phyloP scores from a whole-genome alignment of 495 filamentous ascomycete genomes.

The Annulohypoxylon maeteangense region DNA sequence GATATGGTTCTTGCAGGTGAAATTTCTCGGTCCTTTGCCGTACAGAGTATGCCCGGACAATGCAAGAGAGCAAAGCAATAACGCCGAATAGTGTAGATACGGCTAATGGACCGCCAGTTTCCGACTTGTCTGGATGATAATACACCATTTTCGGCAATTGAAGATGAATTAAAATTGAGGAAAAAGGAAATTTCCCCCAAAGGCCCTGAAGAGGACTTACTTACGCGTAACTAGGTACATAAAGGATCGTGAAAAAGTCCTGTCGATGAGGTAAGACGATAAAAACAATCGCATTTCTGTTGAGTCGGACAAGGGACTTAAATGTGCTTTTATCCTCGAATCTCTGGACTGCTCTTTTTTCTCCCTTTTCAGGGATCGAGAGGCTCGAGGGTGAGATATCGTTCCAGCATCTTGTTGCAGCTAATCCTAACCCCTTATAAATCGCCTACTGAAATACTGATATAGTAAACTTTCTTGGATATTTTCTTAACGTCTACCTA shows the following conservation, averaged over 20 bases:
- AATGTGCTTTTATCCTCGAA: not conserved
- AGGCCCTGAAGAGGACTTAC: too few relatives aligned
- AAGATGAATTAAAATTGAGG: not conserved
- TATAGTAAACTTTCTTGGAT: not conserved
- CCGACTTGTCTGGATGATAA: not conserved
- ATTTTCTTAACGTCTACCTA: not conserved
- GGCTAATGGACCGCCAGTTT: not conserved
- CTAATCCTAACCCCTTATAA: not conserved
- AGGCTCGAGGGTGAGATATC: not conserved
- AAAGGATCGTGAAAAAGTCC: not conserved
- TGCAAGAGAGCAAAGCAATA: not conserved
- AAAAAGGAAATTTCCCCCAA: not conserved
- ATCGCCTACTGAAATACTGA: not conserved
- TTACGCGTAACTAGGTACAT: too few relatives aligned
- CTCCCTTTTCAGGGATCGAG: not conserved
- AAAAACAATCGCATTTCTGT: not conserved
- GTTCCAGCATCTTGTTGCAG: not conserved
- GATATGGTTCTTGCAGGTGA: not conserved
- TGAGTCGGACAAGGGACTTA: not conserved
- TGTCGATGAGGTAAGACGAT: not conserved
- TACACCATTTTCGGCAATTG: not conserved
- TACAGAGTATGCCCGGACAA: not conserved
- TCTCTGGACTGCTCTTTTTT: not conserved
- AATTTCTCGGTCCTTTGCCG: not conserved
- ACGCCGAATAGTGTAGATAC: constrained; percentile 3